Evolutionary conservation across 768 basidiomycete species (phyloP), one percentile per base, ranked within the genome.

Genomic region (Russula earlei): DNA sequence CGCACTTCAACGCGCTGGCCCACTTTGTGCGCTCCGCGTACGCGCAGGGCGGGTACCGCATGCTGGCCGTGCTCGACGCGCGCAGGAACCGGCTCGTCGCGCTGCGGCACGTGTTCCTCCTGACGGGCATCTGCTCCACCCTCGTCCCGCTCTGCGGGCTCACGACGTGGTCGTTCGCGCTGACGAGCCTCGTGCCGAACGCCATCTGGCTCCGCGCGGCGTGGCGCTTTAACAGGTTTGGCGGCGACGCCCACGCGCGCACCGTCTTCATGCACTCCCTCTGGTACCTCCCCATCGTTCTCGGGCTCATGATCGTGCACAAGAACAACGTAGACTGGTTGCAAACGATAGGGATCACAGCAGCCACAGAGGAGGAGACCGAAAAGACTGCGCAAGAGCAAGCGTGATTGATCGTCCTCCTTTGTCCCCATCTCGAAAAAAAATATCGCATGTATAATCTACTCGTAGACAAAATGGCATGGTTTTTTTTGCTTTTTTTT

Each of bases 1-100:
- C 95, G 34, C 95, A 99, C 69, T 98, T 99, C 74, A 97, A 94
- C 69, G 70, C 91, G 1, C 76, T 99, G n/a, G 84, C 93, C 8
- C 81, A 96, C 69, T 74, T 94, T 48, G 79, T 94, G 9, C 82
- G 94, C 36, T 82, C 79, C 10, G 86, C 86, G 19, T 99, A 99
- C 69, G 91, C 96, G 4, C 83, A 91, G 66, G 91, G 87, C 19
- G 94, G 94, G 17, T 99, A 94, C 68, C 79, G 78, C 49, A 99
- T 99, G 96, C 79, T 98, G 11, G 83, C 84, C 31, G 86, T 92
- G 54, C 72, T 88, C 47, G 76, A 82, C 31, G 90, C 94, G 1
- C 64, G 69, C 20, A 82, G 87, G 63, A 98, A 97, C 65, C 80
- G 91, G 0, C 74, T 87, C 41, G 95, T 98, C 44, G 80, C 87